A percentile compares a stretch with the other conserved stretches of the same genome.
These are phyloP conservation scores for Fistulinella prunicolor DNA, from an alignment of 768 basidiomycete species.

Conservation along the genomic window DNA sequence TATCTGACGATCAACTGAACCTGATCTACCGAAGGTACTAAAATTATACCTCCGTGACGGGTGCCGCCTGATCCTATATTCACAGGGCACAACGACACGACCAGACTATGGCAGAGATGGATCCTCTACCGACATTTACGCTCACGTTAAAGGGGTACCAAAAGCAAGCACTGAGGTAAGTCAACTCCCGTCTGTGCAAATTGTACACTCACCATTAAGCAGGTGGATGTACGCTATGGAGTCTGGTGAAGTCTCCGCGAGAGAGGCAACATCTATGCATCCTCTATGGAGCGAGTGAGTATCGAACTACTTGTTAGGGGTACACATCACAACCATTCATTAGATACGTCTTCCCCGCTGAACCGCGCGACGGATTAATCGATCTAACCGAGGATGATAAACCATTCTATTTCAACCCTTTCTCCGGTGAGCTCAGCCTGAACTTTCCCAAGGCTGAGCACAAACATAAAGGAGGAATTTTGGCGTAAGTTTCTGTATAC, in stretches of 20 bases:
- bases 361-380: conserved; percentile 56
- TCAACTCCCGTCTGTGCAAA: neutral
- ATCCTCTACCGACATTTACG: conserved; percentile 73
- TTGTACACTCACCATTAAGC: neutral
- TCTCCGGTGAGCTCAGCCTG: conserved; percentile 85
- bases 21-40: conserved; percentile 81
- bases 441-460: conserved; percentile 79
- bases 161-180: conserved; percentile 83
- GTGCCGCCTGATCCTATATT: conserved; percentile 7
- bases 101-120: conserved; percentile 71
- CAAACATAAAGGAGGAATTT: conserved; percentile 80
- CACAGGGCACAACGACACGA: conserved; percentile 83
- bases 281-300: conserved; percentile 92
- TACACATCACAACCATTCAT: conserved; percentile 4
- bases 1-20: conserved; percentile 77
- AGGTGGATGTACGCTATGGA: conserved; percentile 95
- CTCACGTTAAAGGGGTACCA: conserved; percentile 83
- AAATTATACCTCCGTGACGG: neutral
- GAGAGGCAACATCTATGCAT: conserved; percentile 75
- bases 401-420: conserved; percentile 86
- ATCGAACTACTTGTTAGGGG: neutral
- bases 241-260: conserved; percentile 64
- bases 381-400: conserved; percentile 80
- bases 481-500: conserved; percentile 60
- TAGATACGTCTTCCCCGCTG: conserved; percentile 73